phyloP scores from a whole-genome alignment of 2,329 filamentous ascomycete genomes.

The Dactylonectria macrodidyma region DNA sequence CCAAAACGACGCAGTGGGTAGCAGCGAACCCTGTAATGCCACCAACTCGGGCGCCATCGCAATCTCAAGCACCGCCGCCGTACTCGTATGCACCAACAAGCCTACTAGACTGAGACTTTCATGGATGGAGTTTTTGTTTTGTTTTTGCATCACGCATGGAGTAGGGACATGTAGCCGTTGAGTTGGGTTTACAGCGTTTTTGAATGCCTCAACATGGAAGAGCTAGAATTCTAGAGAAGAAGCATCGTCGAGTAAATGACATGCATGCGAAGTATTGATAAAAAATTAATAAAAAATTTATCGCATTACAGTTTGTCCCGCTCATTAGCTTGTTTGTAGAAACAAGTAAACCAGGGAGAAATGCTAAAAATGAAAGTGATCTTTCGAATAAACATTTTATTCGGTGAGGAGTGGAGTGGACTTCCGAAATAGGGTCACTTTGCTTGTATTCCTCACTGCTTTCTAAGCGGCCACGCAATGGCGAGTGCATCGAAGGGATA shows the following conservation, averaged over 20 bases:
- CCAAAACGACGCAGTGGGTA: constrained; percentile 62
- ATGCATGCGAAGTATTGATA: background rate
- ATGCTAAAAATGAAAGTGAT: too few species aligned
- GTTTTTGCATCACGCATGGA: constrained; percentile 29
- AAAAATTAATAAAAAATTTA: too few species aligned
- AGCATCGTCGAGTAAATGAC: constrained; percentile 10
- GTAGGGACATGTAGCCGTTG: constrained; percentile 15
- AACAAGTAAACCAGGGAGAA: too few species aligned
- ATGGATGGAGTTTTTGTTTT: background rate
- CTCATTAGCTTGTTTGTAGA: too few species aligned
- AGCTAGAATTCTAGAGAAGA: constrained; percentile 36
- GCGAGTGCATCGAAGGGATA: too few species aligned
- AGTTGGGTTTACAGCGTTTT: constrained; percentile 13
- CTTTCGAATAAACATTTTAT: too few species aligned
- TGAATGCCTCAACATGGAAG: constrained; percentile 11
- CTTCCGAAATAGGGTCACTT: too few species aligned
- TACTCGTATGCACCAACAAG: constrained; percentile 32
- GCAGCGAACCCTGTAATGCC: constrained; percentile 22
- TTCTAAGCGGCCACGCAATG: too few species aligned
- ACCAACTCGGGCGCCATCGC: constrained; percentile 12
- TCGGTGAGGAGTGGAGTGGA: too few species aligned
- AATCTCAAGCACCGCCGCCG: constrained; percentile 24
- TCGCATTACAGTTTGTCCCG: too few species aligned
- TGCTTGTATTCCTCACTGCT: too few species aligned
- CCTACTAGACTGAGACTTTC: constrained; percentile 39